These are phyloP conservation scores for Gonapodya prolifera DNA, from an alignment of 192 early-diverging fungal species.

Conservation along the genomic window DNA sequence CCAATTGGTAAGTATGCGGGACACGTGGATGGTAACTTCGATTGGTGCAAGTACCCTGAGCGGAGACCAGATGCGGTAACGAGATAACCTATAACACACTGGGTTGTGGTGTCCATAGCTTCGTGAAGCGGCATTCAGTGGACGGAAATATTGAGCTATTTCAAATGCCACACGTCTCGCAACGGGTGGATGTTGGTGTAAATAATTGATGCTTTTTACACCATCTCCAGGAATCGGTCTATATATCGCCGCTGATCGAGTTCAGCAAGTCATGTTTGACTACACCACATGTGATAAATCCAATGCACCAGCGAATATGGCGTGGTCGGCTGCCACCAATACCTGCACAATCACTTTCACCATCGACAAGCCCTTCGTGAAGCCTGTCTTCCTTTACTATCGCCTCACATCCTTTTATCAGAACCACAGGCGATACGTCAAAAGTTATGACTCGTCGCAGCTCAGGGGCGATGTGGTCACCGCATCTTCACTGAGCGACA, in stretches of 20 bases:
- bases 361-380: conserved; percentile 48
- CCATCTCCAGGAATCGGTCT: conserved; percentile 1
- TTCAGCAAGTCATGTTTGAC: conserved; percentile 81
- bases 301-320: conserved; percentile 19
- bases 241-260: conserved; percentile 26
- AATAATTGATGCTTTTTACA: conserved; percentile 9
- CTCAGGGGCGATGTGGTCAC: conserved; percentile 45
- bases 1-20: conserved; percentile 85
- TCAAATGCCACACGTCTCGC: too few relatives aligned
- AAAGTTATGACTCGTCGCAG: conserved; percentile 73
- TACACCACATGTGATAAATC: conserved; percentile 69
- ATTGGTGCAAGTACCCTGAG: too few relatives aligned
- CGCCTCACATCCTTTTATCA: conserved; percentile 97
- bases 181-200: too few relatives aligned
- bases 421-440: conserved; percentile 94
- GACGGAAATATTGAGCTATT: too few relatives aligned
- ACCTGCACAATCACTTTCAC: conserved; percentile 65
- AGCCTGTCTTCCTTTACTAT: conserved; percentile 88
- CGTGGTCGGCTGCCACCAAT: conserved; percentile 25
- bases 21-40: too few relatives aligned
- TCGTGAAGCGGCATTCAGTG: too few relatives aligned
- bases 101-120: too few relatives aligned
- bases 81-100: too few relatives aligned
- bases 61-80: too few relatives aligned
- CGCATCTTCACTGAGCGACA: conserved; percentile 23